Evolutionary conservation across 805 yeast species (phyloP).

Genomic region (Teunomyces funiuensis): DNA sequence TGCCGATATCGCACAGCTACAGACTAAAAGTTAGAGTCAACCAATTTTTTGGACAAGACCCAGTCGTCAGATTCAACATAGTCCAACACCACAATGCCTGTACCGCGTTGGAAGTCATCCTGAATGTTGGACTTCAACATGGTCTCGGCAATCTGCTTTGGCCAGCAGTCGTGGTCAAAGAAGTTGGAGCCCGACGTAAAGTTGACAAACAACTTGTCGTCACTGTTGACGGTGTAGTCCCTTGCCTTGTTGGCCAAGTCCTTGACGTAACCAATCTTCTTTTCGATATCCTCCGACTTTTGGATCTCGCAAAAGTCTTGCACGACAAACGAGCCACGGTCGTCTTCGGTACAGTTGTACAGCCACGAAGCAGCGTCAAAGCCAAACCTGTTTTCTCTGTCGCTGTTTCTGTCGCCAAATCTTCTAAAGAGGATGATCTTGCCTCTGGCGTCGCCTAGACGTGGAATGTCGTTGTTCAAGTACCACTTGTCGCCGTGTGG

Average conservation of each 20-base stretch:
- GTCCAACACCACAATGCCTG: conserved; percentile 68
- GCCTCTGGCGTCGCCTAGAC: conserved; percentile 62
- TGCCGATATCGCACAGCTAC: no score
- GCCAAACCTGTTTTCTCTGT: conserved; percentile 49
- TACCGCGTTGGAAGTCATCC: conserved; percentile 51
- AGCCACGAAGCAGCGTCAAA: conserved; percentile 68
- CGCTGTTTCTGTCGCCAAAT: conserved; percentile 58
- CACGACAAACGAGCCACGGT: conserved; percentile 58
- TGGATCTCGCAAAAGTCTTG: conserved; percentile 75
- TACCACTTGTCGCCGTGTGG: conserved; percentile 58
- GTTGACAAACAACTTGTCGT: conserved; percentile 63
- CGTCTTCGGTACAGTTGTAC: conserved; percentile 65
- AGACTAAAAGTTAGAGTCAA: conserved; percentile 48
- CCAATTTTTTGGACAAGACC: conserved; percentile 50
- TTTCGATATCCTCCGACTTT: conserved; percentile 49
- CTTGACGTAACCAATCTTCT: conserved; percentile 58
- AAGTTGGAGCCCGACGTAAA: conserved; percentile 75
- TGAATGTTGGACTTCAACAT: conserved; percentile 44
- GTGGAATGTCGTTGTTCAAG: conserved; percentile 55
- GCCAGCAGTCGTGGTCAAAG: conserved; percentile 74
- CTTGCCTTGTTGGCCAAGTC: conserved; percentile 54
- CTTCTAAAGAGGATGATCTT: conserved; percentile 66
- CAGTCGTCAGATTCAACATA: conserved; percentile 63
- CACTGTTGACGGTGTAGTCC: conserved; percentile 44
- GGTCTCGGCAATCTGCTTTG: conserved; percentile 59